Percentiles rank a stretch among this genome's conserved stretches.
Conservation (phyloP, 805 yeast species). For the Ascoidea tarda region DNA sequence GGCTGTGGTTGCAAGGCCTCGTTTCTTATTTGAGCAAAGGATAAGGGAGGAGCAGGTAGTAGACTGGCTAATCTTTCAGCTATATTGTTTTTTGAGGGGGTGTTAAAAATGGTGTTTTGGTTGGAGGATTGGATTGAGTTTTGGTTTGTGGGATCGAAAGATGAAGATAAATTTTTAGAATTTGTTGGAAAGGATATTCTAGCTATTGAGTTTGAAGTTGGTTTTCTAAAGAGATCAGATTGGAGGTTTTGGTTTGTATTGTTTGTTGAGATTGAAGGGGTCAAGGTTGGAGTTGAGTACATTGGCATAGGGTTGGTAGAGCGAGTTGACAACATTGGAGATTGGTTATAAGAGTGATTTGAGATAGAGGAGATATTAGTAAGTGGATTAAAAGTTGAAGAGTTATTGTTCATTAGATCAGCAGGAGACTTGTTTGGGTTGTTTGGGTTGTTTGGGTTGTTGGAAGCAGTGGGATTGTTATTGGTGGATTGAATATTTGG, state of each 20-base stretch:
- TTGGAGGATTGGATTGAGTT: conserved; percentile 39
- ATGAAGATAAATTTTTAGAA: background rate
- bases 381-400: background rate
- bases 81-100: conserved; percentile 25
- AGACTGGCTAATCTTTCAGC: conserved; percentile 2
- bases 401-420: no score
- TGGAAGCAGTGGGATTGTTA: no score
- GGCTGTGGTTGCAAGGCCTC: conserved; percentile 26
- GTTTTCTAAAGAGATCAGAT: background rate
- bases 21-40: conserved; percentile 26
- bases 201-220: background rate
- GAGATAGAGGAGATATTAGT: background rate
- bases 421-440: no score
- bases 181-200: background rate
- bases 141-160: background rate
- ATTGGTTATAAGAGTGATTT: no score
- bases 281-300: background rate
- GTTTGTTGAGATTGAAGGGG: background rate
- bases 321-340: background rate
- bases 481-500: no score
- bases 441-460: no score
- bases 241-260: background rate
- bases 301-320: background rate
- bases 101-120: conserved; percentile 64
- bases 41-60: conserved; percentile 36